Evolutionary conservation across 2,329 filamentous ascomycete genomes (phyloP), one percentile per base, ranked within the genome.

Genomic region (Trichoderma semiorbis): DNA sequence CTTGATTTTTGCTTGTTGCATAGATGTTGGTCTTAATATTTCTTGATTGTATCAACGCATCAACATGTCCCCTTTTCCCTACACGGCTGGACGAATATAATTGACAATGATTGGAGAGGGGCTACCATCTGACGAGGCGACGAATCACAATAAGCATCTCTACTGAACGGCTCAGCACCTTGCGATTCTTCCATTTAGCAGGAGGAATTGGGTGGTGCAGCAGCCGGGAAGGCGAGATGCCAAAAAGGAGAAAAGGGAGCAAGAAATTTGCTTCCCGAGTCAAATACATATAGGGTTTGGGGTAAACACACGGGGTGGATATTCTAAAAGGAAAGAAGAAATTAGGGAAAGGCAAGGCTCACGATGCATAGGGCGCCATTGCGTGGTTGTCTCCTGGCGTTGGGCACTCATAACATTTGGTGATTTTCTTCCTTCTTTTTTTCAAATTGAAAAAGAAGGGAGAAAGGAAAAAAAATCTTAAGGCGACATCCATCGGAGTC

Each of bases 351-450:
- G 67, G 71, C 43, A 57, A 58, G 43, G 71, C 50, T 65, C 71
- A 69, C 61, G 43, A 74, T 66, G 65, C 66, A 72, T 73, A 62
- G 55, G 69, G 66, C 53, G 72, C 71, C 67, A 61, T 68, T 65
- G 70, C 28, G 61, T 55, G 73, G 73, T 57, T 63, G 61, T 68
- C 67, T 60, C 69, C 36, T 67, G 72, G 73, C 72, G 73, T 74
- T 74, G 72, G 73, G 62, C 70, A 60, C 63, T 55, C 71, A 55
- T 70, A 26, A 67, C 62, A 64, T 70, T 43, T 62, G 69, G 58
- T 61, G 28, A 39, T 34, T 53, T 24, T 50, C 39, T 68, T 60
- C 28, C 43, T 34, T 58, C 12, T 65, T 30, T 61, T 36, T 58
- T 58, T 28, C 6, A 10, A 14, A 21, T 5, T 21, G 32, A 24